A percentile compares a stretch with the other conserved stretches of the same genome.
Evolutionary conservation across 1,284 basidiomycete species (phyloP).

Genomic region (Malassezia arunalokei): DNA sequence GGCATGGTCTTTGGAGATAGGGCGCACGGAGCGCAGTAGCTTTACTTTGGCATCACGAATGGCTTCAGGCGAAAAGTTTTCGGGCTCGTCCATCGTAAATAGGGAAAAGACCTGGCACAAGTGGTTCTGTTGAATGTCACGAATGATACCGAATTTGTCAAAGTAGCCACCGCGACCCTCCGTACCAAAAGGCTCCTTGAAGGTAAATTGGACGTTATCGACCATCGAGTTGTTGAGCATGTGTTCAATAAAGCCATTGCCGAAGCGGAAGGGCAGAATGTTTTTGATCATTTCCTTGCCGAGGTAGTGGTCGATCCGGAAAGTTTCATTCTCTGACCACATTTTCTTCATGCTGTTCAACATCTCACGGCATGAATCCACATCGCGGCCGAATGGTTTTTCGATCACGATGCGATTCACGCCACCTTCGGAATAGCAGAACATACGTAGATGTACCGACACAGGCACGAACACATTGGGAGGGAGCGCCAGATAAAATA

Average conservation of each 20-base stretch:
- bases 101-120: slow-evolving; percentile 45
- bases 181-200: slow-evolving; percentile 48
- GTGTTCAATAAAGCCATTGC: slow-evolving; percentile 40
- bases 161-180: slow-evolving; percentile 48
- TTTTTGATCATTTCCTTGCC: slow-evolving; percentile 47
- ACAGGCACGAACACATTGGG: slow-evolving; percentile 44
- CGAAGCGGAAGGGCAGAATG: slow-evolving; percentile 41
- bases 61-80: slow-evolving; percentile 43
- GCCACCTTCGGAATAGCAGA: slow-evolving; percentile 37
- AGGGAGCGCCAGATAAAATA: slow-evolving; percentile 45
- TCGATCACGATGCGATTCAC: slow-evolving; percentile 43
- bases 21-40: slow-evolving; percentile 41
- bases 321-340: slow-evolving; percentile 45
- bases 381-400: slow-evolving; percentile 45
- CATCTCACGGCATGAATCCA: slow-evolving; percentile 41
- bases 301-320: slow-evolving; percentile 46
- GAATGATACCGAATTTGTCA: slow-evolving; percentile 48
- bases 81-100: slow-evolving; percentile 46
- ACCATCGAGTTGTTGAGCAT: slow-evolving; percentile 45
- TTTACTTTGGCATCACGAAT: slow-evolving; percentile 47
- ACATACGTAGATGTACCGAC: slow-evolving; percentile 36
- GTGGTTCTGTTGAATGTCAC: slow-evolving; percentile 48
- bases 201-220: slow-evolving; percentile 46
- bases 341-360: slow-evolving; percentile 40
- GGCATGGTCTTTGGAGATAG: slow-evolving; percentile 40